phyloP scores from a whole-genome alignment of 805 yeast genomes.

The Candida pseudofarinosa region DNA sequence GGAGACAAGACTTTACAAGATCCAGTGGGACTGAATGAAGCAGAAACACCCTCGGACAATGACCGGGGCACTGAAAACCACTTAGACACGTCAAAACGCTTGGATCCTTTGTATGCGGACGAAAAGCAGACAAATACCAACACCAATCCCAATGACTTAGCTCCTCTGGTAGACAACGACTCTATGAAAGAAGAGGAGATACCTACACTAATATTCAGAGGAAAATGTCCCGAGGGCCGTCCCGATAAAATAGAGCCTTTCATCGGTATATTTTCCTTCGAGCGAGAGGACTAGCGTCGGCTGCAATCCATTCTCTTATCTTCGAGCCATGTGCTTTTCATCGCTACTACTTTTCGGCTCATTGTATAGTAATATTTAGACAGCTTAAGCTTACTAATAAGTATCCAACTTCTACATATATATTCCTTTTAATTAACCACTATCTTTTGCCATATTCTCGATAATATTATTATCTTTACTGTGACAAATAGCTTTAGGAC shows the following conservation, averaged over 20 bases:
- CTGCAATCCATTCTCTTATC: not conserved
- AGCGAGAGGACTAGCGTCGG: conserved; percentile 29
- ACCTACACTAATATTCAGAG: conserved; percentile 49
- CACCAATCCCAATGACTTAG: conserved; percentile 4
- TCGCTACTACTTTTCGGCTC: not conserved
- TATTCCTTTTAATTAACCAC: too few relatives aligned
- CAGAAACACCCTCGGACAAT: not conserved
- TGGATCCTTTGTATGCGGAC: not conserved
- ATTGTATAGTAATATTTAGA: not conserved
- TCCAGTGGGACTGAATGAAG: not conserved
- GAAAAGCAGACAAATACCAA: not conserved
- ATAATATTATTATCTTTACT: too few relatives aligned
- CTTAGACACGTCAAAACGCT: not conserved
- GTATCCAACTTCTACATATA: not conserved
- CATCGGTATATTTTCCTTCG: conserved; percentile 53
- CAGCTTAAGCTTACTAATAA: not conserved
- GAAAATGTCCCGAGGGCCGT: conserved; percentile 49
- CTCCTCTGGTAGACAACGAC: conserved; percentile 19
- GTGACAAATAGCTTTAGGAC: too few relatives aligned
- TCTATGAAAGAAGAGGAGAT: conserved; percentile 35
- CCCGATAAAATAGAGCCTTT: conserved; percentile 52
- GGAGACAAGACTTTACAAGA: not conserved
- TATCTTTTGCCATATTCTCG: too few relatives aligned
- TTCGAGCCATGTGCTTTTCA: not conserved
- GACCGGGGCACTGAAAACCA: not conserved